Percentiles rank a stretch among this genome's conserved stretches.
phyloP scores from a whole-genome alignment of 2,329 filamentous ascomycete species.

The Aspergillus phoenicis region DNA sequence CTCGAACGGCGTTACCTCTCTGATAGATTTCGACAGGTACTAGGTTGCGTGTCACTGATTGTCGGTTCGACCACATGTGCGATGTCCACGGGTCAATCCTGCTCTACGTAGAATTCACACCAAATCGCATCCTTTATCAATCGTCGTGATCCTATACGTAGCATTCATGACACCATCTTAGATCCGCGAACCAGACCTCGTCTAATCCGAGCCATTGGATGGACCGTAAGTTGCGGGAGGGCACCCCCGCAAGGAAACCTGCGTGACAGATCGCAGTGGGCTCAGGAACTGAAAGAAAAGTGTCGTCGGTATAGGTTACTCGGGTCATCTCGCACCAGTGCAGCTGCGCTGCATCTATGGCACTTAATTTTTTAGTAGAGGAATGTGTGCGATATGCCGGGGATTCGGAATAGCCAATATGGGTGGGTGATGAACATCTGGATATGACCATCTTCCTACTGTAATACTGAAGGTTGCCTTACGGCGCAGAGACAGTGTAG shows the following conservation, averaged over 20 bases:
- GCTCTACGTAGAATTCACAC: neutral
- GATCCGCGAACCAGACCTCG: neutral
- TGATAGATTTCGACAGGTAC: neutral
- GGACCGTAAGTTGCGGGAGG: neutral
- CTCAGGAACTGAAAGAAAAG: neutral
- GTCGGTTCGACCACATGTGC: constrained; percentile 9
- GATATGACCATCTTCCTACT: neutral
- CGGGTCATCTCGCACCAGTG: neutral
- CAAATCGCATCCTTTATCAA: neutral
- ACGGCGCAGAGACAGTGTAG: neutral
- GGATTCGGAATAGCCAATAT: neutral
- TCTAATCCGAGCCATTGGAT: neutral
- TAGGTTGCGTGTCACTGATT: constrained; percentile 10
- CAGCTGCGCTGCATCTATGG: neutral
- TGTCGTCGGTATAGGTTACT: neutral
- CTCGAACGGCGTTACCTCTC: neutral
- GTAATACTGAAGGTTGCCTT: neutral
- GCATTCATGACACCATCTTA: neutral
- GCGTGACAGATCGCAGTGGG: neutral
- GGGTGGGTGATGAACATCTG: neutral
- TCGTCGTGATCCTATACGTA: neutral
- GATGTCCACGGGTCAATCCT: neutral
- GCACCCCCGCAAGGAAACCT: neutral
- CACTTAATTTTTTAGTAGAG: neutral
- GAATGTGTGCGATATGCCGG: neutral